These are phyloP conservation scores for Plasmodium knowlesi DNA, from an alignment of 169 alveolate species.

Conservation along the genomic window DNA sequence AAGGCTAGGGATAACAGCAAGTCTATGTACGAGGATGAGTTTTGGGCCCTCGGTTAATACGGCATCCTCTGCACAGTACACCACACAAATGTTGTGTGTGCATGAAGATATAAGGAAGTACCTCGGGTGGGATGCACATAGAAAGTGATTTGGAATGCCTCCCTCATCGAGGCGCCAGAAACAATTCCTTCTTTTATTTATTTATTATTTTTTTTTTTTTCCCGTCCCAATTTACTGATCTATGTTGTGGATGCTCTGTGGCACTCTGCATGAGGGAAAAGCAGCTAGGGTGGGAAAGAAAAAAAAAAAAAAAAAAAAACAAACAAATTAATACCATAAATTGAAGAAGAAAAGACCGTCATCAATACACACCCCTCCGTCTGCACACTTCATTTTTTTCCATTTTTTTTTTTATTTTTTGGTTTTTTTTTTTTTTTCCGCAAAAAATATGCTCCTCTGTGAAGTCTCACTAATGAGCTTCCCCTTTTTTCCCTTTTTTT, in stretches of 20 bases:
- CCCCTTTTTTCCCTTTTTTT: neutral
- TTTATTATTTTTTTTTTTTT: too few relatives aligned
- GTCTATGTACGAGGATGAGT: conserved; percentile 45
- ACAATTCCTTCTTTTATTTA: neutral
- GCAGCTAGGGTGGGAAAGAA: neutral
- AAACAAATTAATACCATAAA: neutral
- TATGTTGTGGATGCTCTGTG: too few relatives aligned
- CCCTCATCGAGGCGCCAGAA: neutral
- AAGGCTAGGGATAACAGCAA: conserved; percentile 1
- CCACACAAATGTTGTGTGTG: neutral
- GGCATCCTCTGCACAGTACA: neutral
- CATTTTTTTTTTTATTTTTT: neutral
- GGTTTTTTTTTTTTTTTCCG: neutral
- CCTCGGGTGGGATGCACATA: neutral
- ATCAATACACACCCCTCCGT: neutral
- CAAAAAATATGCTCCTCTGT: neutral
- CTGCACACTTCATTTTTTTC: neutral
- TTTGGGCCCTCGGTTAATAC: conserved; percentile 31
- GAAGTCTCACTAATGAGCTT: neutral
- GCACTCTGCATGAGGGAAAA: neutral
- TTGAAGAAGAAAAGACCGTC: neutral
- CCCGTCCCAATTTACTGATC: neutral
- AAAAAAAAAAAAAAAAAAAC: neutral
- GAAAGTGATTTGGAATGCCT: neutral
- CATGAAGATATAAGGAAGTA: neutral